Conservation (phyloP, 768 basidiomycete species). For the Russula lepida region DNA sequence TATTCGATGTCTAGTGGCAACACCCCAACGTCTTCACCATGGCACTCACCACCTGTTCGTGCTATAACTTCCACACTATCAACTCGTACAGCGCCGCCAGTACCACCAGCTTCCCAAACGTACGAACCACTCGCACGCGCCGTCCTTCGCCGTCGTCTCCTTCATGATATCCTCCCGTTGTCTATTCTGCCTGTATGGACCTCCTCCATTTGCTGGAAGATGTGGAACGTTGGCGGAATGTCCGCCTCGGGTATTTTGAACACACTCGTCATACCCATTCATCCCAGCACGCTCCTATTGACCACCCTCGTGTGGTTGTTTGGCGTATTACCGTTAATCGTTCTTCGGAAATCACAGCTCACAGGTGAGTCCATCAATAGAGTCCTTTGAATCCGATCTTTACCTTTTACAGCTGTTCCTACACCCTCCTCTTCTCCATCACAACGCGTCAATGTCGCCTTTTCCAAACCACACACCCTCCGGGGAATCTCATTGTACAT, state of each 20-base stretch:
- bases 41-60: slow-evolving; percentile 30
- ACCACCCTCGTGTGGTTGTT: slow-evolving; percentile 40
- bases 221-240: slow-evolving; percentile 38
- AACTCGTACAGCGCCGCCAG: slow-evolving; percentile 42
- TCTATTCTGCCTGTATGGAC: slow-evolving; percentile 43
- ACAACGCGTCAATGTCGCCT: slow-evolving; percentile 36
- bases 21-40: slow-evolving; percentile 15
- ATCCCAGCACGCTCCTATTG: slow-evolving; percentile 32
- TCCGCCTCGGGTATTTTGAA: slow-evolving; percentile 29
- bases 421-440: slow-evolving; percentile 46
- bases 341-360: slow-evolving; percentile 51
- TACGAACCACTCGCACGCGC: slow-evolving; percentile 62
- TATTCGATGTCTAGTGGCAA: no score
- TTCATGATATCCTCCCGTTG: slow-evolving; percentile 43
- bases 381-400: slow-evolving; percentile 1
- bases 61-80: slow-evolving; percentile 33
- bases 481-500: slow-evolving; percentile 41
- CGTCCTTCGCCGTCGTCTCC: slow-evolving; percentile 52
- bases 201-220: slow-evolving; percentile 33
- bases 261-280: slow-evolving; percentile 34
- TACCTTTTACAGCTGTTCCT: slow-evolving; percentile 34
- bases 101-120: slow-evolving; percentile 48
- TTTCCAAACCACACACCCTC: slow-evolving; percentile 40
- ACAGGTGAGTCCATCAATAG: slow-evolving; percentile 39
- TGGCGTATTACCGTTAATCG: slow-evolving; percentile 47